These are phyloP conservation scores for Diplotaxis tenuifolia DNA, from an alignment of 345 rosid species.

Conservation along the genomic window DNA sequence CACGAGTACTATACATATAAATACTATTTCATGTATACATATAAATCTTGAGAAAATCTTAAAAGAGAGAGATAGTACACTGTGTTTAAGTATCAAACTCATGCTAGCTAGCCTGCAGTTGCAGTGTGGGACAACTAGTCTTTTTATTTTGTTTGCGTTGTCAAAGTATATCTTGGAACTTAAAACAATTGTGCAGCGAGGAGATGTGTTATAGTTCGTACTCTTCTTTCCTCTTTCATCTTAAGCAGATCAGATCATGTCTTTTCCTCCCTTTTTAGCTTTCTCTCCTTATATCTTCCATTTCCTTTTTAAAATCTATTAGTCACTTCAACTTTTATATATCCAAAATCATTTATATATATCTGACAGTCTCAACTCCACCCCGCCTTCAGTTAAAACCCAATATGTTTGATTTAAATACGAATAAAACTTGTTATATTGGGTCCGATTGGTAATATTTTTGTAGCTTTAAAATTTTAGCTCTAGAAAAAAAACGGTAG, in stretches of 20 bases:
- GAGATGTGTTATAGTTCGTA: conserved; percentile 25
- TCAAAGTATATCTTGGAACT: conserved; percentile 30
- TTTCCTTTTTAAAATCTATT: conserved; percentile 6
- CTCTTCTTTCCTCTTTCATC: conserved; percentile 39
- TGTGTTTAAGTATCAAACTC: conserved; percentile 24
- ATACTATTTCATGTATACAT: conserved; percentile 1
- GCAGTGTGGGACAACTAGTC: conserved; percentile 37
- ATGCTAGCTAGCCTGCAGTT: conserved; percentile 29
- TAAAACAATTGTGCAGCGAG: conserved; percentile 21
- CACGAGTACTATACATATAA: background rate
- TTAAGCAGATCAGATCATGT: conserved; percentile 31
- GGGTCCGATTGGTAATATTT: too few species aligned
- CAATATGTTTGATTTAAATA: background rate
- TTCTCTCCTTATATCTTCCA: background rate
- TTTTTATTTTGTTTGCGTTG: background rate
- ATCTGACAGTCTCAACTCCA: background rate
- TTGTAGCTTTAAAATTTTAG: too few species aligned
- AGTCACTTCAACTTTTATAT: conserved; percentile 5
- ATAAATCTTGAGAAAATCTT: conserved; percentile 10
- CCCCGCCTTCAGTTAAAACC: background rate
- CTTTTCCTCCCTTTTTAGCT: conserved; percentile 32
- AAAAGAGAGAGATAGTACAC: conserved; percentile 18
- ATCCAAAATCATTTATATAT: background rate
- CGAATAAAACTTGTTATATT: background rate
- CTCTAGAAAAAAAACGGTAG: too few species aligned